Percentiles rank a stretch among this genome's conserved stretches.
Evolutionary conservation across 148 eudicot genomes (phyloP).

Genomic region (Persicaria maculosa): DNA sequence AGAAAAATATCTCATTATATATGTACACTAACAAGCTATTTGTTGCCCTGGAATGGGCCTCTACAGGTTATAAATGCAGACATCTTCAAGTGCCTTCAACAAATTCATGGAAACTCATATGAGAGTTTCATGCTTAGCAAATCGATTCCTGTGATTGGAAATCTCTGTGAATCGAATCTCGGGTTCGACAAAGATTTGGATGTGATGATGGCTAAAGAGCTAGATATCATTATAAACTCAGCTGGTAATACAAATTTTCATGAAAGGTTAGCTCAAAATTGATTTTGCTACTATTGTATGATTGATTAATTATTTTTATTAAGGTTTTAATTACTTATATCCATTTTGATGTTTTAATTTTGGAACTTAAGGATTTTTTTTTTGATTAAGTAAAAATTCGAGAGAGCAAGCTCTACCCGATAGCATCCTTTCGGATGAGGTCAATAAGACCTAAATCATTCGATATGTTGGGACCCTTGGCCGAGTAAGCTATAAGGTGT

Average conservation of each 20-base stretch:
- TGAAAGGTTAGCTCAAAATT: slow-evolving; percentile 52
- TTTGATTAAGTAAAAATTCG: too few species aligned
- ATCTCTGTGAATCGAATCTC: slow-evolving; percentile 72
- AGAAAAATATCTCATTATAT: too few species aligned
- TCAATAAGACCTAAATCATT: too few species aligned
- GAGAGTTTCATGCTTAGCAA: slow-evolving; percentile 87
- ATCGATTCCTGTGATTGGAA: slow-evolving; percentile 79
- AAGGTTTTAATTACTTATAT: too few species aligned
- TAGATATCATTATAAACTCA: slow-evolving; percentile 80
- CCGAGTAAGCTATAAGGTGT: too few species aligned
- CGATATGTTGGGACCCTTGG: too few species aligned
- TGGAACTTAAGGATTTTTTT: too few species aligned
- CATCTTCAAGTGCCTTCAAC: slow-evolving; percentile 71
- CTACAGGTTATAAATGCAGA: slow-evolving; percentile 64
- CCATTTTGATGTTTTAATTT: neutral
- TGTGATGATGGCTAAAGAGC: slow-evolving; percentile 48
- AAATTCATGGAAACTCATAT: slow-evolving; percentile 76
- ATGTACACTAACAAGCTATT: too few species aligned
- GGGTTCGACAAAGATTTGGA: slow-evolving; percentile 51
- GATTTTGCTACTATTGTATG: too few species aligned
- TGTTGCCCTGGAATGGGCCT: neutral
- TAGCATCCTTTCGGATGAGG: too few species aligned
- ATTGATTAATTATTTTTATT: neutral
- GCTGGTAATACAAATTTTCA: slow-evolving; percentile 97
- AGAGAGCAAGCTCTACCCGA: too few species aligned